A percentile compares a stretch with the other conserved stretches of the same genome.
Conservation (phyloP, 306 rosid genomes). For the Canavalia ensiformis region DNA sequence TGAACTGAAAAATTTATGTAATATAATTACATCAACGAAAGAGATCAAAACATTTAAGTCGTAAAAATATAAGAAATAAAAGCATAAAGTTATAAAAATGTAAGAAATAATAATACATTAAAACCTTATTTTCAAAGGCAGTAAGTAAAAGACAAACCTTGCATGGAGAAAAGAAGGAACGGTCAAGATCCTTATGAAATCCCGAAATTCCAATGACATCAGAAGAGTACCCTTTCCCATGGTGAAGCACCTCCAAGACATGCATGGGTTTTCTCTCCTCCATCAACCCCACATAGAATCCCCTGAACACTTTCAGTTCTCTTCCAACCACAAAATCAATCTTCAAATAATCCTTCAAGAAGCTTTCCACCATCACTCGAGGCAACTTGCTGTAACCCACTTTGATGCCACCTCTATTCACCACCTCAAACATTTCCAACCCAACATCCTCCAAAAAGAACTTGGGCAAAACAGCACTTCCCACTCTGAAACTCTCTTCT, state of each 20-base stretch:
- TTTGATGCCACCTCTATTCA: conserved; percentile 56
- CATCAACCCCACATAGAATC: conserved; percentile 74
- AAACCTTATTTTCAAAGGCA: neutral
- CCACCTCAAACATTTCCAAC: conserved; percentile 59
- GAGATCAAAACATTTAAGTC: too few relatives aligned
- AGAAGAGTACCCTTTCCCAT: conserved; percentile 30
- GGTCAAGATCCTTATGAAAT: conserved; percentile 41
- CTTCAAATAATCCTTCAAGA: conserved; percentile 73
- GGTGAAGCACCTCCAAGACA: conserved; percentile 40
- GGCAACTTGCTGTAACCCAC: conserved; percentile 69
- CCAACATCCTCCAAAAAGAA: conserved; percentile 76
- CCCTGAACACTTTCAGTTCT: conserved; percentile 66
- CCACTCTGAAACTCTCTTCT: conserved; percentile 60
- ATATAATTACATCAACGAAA: too few relatives aligned
- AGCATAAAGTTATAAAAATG: too few relatives aligned
- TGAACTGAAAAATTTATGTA: too few relatives aligned
- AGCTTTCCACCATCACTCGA: conserved; percentile 72
- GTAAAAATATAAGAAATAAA: too few relatives aligned
- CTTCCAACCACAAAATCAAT: conserved; percentile 71
- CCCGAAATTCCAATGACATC: conserved; percentile 62
- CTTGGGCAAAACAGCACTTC: conserved; percentile 75
- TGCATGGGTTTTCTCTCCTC: conserved; percentile 44
- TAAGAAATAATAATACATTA: too few relatives aligned
- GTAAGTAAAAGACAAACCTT: conserved; percentile 51
- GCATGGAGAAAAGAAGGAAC: conserved; percentile 59